Evolutionary conservation across 1,284 basidiomycete species (phyloP).

Genomic region (Ganoderma leucocontextum): DNA sequence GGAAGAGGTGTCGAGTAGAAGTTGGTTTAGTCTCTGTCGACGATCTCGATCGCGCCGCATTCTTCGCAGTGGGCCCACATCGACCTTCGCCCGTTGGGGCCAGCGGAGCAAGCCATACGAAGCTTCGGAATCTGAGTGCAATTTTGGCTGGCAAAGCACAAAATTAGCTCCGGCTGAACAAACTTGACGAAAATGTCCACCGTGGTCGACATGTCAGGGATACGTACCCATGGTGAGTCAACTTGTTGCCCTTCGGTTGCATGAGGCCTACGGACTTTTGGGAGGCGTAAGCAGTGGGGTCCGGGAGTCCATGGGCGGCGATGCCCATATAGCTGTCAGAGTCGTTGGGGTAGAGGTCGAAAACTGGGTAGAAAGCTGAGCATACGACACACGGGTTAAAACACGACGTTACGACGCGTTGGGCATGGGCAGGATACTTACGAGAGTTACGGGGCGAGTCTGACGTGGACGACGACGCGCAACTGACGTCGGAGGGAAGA

Average conservation of each 20-base stretch:
- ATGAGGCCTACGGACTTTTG: conserved; percentile 64
- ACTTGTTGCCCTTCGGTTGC: conserved; percentile 64
- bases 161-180: conserved; percentile 32
- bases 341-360: conserved; percentile 65
- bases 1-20: conserved; percentile 10
- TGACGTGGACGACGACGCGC: conserved; percentile 56
- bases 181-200: conserved; percentile 6
- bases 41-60: conserved; percentile 88
- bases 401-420: conserved; percentile 12
- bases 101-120: conserved; percentile 48
- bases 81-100: conserved; percentile 51
- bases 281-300: conserved; percentile 44
- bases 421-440: conserved; percentile 37
- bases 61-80: conserved; percentile 90
- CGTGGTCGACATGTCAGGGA: not conserved
- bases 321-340: conserved; percentile 55
- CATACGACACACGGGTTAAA: conserved; percentile 26
- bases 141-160: conserved; percentile 52
- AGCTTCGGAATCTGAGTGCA: conserved; percentile 80
- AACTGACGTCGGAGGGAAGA: conserved; percentile 70
- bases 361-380: conserved; percentile 66
- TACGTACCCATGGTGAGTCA: conserved; percentile 78
- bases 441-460: conserved; percentile 50
- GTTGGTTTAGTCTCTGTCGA: conserved; percentile 66
- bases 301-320: conserved; percentile 57